A percentile compares a stretch with the other conserved stretches of the same genome.
Conservation (phyloP, 106 monocot genomes). For the Ottelia alismoides region DNA sequence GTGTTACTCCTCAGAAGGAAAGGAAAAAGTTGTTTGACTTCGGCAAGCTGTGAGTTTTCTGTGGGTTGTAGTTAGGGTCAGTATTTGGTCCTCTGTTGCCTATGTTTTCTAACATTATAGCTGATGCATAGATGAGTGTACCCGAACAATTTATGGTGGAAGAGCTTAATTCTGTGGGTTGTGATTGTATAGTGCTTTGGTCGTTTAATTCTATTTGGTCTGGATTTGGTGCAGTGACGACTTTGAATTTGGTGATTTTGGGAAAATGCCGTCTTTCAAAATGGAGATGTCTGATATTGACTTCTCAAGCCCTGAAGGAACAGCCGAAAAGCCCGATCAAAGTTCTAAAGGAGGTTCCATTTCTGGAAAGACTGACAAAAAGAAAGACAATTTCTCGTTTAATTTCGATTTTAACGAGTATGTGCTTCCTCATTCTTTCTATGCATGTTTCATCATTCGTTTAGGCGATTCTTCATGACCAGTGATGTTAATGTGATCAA, state of each 20-base stretch:
- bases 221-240: slow-evolving; percentile 46
- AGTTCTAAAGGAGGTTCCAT: slow-evolving; percentile 23
- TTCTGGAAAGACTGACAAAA: slow-evolving; percentile 24
- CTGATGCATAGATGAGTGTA: not conserved
- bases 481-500: not conserved
- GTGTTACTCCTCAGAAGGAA: slow-evolving; percentile 28
- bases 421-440: slow-evolving; percentile 3
- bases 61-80: not conserved
- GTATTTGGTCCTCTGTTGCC: no score
- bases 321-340: slow-evolving; percentile 31
- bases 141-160: not conserved
- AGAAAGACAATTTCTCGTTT: slow-evolving; percentile 57
- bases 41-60: slow-evolving; percentile 53
- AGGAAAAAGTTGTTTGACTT: slow-evolving; percentile 64
- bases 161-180: not conserved
- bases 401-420: slow-evolving; percentile 90
- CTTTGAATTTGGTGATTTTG: slow-evolving; percentile 78
- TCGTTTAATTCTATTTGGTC: not conserved
- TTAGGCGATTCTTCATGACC: no score
- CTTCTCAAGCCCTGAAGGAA: slow-evolving; percentile 56
- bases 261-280: slow-evolving; percentile 76
- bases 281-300: slow-evolving; percentile 79
- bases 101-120: no score
- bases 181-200: not conserved
- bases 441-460: not conserved